phyloP scores from a whole-genome alignment of 768 basidiomycete species.

The Boletus subparvulus region DNA sequence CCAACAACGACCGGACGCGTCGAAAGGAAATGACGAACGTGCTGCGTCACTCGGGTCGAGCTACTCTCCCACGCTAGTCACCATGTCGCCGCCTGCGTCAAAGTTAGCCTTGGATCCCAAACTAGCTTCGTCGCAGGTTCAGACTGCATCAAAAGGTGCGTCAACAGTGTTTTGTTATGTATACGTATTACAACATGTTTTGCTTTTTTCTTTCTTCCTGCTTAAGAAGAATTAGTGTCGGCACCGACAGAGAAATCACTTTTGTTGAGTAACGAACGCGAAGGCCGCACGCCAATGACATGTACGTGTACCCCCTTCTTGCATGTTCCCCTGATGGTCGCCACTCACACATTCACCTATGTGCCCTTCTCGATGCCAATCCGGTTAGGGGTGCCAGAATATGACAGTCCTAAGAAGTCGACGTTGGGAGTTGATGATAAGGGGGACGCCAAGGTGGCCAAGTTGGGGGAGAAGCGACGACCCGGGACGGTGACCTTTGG shows the following conservation, averaged over 20 bases:
- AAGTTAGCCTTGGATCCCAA: background rate
- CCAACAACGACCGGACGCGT: background rate
- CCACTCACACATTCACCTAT: background rate
- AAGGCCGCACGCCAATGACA: background rate
- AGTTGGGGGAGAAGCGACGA: background rate
- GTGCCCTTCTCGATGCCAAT: background rate
- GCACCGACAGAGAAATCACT: background rate
- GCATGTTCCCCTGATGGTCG: background rate
- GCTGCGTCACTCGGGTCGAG: background rate
- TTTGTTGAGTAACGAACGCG: background rate
- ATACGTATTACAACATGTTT: background rate
- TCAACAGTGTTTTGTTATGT: background rate
- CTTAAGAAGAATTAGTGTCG: too few relatives aligned
- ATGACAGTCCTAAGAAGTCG: background rate
- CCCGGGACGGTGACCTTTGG: constrained; percentile 1
- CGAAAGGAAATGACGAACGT: background rate
- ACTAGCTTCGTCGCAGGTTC: background rate
- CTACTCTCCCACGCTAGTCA: background rate
- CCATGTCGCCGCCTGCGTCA: background rate
- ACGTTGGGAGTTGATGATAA: background rate
- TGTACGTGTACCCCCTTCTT: background rate
- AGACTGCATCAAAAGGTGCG: background rate
- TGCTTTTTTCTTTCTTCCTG: background rate
- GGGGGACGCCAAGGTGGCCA: background rate
- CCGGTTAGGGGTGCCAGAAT: background rate